Base-by-base conservation (phyloP, 345 rosid genomes). In the Lepidium sativum region DNA sequence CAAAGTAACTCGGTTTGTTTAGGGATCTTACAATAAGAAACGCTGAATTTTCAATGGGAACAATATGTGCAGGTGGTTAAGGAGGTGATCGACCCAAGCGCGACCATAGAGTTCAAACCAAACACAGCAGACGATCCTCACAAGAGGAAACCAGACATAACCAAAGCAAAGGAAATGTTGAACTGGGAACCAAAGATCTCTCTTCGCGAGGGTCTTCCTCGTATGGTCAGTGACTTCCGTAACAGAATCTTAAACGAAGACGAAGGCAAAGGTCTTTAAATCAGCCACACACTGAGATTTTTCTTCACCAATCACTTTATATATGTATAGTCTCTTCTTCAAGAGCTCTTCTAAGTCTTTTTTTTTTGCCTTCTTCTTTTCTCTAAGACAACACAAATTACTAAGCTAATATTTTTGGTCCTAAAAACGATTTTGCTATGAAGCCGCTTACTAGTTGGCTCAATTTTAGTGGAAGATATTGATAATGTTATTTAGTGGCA, bases 61-160 rank as follows among this genome's bases (percentile, higher is more conserved):
- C 47, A 50, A 25, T 64, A 20, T 35, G 47, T 39, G 59, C 72
- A 94, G 97, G 95, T 90, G 48, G 97, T 94, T 18, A 94, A 90
- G 72, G 88, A 90, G 62, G 86, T 83, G 13, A 90, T 94, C 43
- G 99, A 94, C 77, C 70, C 99, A 6, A 94, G 95, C 45, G 97
- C 99, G 38, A 85, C 87, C 5, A 82, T 94, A 79, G 97, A 90
- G 67, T 94, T 82, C 78, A 86, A 17, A 72, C 86, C 92, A 21
- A 94, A 94, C 73, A 94, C 99, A 43, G 95, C 92, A 0, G 99
- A 94, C 38, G 96, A 94, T 79, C 97, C 99, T 16, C 96, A 88
- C 67, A 90, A 77, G 80, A 86, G 99, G 78, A 94, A 94, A 74
- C 97, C 96, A 6, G 96, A 94, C 57, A 94, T 94, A 54, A 76